Conservation (phyloP, 768 basidiomycete genomes). For the Coprinellus micaceus region DNA sequence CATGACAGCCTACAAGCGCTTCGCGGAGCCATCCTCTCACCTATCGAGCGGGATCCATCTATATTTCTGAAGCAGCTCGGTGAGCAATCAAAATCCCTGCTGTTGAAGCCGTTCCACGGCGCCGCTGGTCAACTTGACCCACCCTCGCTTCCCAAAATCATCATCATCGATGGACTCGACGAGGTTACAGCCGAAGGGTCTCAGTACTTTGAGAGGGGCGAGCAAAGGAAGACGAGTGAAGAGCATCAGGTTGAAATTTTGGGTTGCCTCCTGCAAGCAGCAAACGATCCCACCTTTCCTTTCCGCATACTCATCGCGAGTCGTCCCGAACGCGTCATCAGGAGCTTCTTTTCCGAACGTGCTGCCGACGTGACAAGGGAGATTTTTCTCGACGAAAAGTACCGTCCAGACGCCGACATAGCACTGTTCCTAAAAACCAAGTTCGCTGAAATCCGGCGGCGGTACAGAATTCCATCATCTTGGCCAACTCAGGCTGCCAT, state of each 20-base stretch:
- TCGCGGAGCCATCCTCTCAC: background rate
- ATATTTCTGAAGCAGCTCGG: background rate
- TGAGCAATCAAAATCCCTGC: no score
- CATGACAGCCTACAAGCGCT: background rate
- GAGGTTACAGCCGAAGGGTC: background rate
- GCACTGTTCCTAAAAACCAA: background rate
- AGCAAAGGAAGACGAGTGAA: background rate
- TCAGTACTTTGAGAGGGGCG: background rate
- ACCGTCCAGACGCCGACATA: background rate
- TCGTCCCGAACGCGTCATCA: conserved; percentile 5
- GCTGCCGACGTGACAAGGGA: background rate
- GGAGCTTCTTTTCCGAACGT: background rate
- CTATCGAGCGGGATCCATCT: background rate
- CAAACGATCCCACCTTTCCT: background rate
- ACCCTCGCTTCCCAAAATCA: background rate
- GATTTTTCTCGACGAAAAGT: conserved; percentile 1
- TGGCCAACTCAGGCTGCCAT: conserved; percentile 3
- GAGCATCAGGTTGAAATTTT: background rate
- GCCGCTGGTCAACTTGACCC: no score
- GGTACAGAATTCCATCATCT: background rate
- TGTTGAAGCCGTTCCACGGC: no score
- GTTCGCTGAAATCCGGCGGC: background rate
- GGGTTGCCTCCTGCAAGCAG: background rate
- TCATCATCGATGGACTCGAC: conserved; percentile 13
- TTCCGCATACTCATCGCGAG: conserved; percentile 3